Percentiles rank a stretch among this genome's conserved stretches.
Evolutionary conservation across 1,284 basidiomycete species (phyloP).

Genomic region (Cutaneotrichosporon mucoides): DNA sequence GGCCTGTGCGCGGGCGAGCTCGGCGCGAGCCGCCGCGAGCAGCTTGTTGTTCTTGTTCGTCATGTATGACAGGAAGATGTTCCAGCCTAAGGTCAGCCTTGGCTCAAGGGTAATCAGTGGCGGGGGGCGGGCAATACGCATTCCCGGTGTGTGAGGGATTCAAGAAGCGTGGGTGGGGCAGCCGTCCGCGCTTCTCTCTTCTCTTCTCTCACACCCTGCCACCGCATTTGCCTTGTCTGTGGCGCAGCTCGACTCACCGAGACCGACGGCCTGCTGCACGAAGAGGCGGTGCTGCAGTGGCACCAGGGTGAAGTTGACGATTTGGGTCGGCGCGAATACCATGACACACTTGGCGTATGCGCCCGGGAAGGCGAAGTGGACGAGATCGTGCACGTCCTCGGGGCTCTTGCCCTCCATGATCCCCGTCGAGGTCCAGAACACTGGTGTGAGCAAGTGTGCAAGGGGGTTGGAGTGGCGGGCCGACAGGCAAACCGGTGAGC

Average conservation of each 20-base stretch:
- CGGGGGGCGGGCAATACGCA: background rate
- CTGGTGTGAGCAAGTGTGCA: slow-evolving; percentile 11
- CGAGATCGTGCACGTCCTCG: slow-evolving; percentile 37
- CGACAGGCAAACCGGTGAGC: too few relatives aligned
- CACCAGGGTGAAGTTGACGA: slow-evolving; percentile 74
- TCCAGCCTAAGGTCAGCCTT: slow-evolving; percentile 53
- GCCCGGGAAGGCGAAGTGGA: slow-evolving; percentile 36
- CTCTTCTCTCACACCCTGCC: background rate
- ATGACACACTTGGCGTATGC: slow-evolving; percentile 43
- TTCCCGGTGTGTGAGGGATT: too few relatives aligned
- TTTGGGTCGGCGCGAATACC: slow-evolving; percentile 73
- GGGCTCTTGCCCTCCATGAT: slow-evolving; percentile 42
- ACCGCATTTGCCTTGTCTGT: background rate
- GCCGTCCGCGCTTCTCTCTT: background rate
- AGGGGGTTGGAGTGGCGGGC: too few relatives aligned
- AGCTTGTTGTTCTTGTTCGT: slow-evolving; percentile 41
- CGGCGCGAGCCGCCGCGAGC: slow-evolving; percentile 20
- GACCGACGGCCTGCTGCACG: slow-evolving; percentile 68
- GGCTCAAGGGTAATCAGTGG: background rate
- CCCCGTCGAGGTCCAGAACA: slow-evolving; percentile 42
- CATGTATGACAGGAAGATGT: slow-evolving; percentile 48
- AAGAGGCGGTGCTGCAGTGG: slow-evolving; percentile 76
- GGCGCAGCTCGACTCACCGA: slow-evolving; percentile 53
- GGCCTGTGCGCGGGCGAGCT: slow-evolving; percentile 21
- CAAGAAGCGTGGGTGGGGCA: too few relatives aligned